Conservation (phyloP, 2,329 filamentous ascomycete genomes). For the Verticillium dahliae region DNA sequence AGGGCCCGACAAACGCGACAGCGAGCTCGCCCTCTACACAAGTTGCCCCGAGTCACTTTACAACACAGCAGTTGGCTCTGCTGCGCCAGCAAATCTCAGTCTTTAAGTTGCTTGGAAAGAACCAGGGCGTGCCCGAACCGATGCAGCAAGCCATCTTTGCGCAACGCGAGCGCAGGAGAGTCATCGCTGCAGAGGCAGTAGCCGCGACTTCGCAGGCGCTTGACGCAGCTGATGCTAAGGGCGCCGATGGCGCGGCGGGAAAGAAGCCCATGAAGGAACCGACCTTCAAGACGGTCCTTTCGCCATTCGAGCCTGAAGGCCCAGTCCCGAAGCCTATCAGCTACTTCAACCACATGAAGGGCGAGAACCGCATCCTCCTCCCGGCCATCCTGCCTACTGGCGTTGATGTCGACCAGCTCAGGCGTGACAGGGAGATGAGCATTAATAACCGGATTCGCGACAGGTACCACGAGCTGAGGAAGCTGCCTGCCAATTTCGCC, state of each 20-base stretch:
- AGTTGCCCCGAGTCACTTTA: constrained; percentile 52
- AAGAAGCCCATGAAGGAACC: constrained; percentile 30
- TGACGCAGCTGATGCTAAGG: background rate
- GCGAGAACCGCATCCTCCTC: constrained; percentile 71
- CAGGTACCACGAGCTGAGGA: constrained; percentile 77
- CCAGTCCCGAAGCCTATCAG: constrained; percentile 53
- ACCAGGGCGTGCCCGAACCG: constrained; percentile 68
- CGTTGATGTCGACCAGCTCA: constrained; percentile 77
- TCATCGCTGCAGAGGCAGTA: constrained; percentile 42
- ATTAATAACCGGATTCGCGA: constrained; percentile 86
- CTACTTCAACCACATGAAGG: constrained; percentile 71
- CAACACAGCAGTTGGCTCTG: constrained; percentile 69
- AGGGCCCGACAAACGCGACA: constrained; percentile 23
- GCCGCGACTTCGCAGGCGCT: constrained; percentile 19
- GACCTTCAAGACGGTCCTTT: constrained; percentile 67
- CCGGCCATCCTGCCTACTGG: constrained; percentile 86
- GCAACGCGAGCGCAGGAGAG: constrained; percentile 59
- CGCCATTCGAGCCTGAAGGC: constrained; percentile 54
- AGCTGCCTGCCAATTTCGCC: constrained; percentile 76
- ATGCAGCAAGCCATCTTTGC: constrained; percentile 81
- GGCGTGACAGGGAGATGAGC: constrained; percentile 80
- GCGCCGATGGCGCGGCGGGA: background rate
- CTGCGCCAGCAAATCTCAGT: constrained; percentile 83
- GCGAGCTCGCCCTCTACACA: constrained; percentile 10
- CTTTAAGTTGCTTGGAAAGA: constrained; percentile 86